These are phyloP conservation scores for Platanthera zijinensis DNA, from an alignment of 106 monocot genomes.

Conservation along the genomic window DNA sequence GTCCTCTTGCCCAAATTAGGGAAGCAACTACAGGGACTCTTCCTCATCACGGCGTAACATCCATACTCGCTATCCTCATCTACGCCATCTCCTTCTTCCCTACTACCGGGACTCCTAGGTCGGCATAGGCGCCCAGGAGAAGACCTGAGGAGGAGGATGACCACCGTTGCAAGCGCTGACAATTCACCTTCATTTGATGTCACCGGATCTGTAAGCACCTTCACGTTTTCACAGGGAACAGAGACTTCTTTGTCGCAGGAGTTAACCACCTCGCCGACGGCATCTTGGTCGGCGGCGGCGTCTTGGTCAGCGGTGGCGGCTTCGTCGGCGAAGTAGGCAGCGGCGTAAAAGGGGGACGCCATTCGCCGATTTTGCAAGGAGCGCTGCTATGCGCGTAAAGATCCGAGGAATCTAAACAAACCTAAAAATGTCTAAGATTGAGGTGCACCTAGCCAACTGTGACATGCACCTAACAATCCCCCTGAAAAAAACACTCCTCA, in stretches of 20 bases:
- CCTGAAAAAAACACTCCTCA: no score
- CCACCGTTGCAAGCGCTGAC: background rate
- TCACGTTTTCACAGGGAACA: background rate
- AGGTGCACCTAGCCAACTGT: no score
- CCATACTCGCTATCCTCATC: conserved; percentile 8
- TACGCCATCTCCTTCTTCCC: conserved; percentile 19
- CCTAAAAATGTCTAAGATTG: no score
- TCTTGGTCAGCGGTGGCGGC: no score
- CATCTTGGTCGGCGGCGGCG: no score
- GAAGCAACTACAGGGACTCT: conserved; percentile 24
- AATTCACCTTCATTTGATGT: background rate
- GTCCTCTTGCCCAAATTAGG: background rate
- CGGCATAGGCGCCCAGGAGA: background rate
- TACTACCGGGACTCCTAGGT: background rate
- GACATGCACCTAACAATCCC: no score
- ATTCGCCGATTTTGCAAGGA: no score
- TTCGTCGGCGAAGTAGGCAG: no score
- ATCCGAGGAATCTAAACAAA: no score
- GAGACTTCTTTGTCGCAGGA: background rate
- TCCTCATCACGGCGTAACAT: conserved; percentile 35
- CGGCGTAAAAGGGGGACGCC: no score
- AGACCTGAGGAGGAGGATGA: background rate
- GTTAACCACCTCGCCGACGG: background rate
- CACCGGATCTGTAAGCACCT: background rate
- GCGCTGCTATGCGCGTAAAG: no score